phyloP scores from a whole-genome alignment of 2,329 filamentous ascomycete genomes.

The Monosporascus sp. region DNA sequence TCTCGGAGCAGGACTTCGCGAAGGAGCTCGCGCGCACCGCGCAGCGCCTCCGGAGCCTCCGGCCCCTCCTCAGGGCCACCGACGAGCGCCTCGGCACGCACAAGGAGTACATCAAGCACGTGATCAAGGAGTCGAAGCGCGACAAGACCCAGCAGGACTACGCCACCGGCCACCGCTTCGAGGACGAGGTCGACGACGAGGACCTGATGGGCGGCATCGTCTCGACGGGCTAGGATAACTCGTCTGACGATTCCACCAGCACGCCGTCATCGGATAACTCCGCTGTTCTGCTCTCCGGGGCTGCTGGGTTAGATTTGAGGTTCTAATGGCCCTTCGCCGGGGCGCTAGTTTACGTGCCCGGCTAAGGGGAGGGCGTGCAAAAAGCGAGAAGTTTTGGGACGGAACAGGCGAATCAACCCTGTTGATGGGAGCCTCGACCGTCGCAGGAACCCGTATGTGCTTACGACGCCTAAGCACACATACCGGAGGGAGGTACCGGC shows the following conservation, averaged over 20 bases:
- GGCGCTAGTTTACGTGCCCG: no score
- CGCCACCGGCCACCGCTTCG: constrained; percentile 35
- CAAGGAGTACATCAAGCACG: constrained; percentile 49
- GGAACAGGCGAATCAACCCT: no score
- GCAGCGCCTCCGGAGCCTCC: constrained; percentile 38
- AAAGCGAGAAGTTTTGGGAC: no score
- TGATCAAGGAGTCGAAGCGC: constrained; percentile 41
- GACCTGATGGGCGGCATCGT: constrained; percentile 50
- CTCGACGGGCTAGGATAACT: constrained; percentile 8
- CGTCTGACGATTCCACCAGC: neutral
- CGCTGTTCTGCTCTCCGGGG: no score
- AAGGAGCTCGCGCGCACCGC: constrained; percentile 38
- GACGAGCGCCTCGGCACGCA: constrained; percentile 50
- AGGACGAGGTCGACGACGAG: constrained; percentile 51
- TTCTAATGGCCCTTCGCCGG: no score
- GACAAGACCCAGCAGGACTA: constrained; percentile 24
- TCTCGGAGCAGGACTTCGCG: constrained; percentile 48
- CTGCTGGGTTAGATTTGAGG: no score
- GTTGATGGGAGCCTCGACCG: no score
- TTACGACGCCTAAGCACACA: no score
- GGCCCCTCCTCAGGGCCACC: constrained; percentile 43
- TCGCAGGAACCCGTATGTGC: no score
- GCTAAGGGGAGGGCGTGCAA: no score
- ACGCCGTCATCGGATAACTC: no score
- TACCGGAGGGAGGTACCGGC: no score